phyloP scores from a whole-genome alignment of 2,329 filamentous ascomycete genomes.

The Drechslerella stenobrocha region DNA sequence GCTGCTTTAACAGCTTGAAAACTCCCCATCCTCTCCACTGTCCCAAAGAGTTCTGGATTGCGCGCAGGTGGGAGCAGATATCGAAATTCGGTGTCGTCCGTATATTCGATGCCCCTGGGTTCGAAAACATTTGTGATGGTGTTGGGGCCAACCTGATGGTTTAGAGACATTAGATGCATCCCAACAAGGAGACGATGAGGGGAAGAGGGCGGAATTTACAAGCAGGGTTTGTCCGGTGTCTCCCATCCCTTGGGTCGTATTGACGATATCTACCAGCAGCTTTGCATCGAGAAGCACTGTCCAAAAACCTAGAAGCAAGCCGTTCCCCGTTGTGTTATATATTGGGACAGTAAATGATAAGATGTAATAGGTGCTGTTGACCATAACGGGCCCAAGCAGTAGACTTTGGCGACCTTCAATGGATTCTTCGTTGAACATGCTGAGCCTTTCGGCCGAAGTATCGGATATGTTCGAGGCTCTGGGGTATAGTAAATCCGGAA shows the following conservation, averaged over 20 bases:
- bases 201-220: constrained; percentile 35
- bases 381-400: constrained; percentile 73
- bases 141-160: constrained; percentile 30
- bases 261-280: constrained; percentile 51
- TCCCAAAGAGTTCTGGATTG: constrained; percentile 29
- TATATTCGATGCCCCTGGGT: constrained; percentile 35
- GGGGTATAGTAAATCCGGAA: constrained; percentile 34
- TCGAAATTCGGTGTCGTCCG: constrained; percentile 28
- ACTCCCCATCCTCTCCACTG: constrained; percentile 43
- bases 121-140: constrained; percentile 30
- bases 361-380: constrained; percentile 74
- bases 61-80: constrained; percentile 37
- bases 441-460: constrained; percentile 23
- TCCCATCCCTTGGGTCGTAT: constrained; percentile 51
- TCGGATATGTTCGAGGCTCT: constrained; percentile 27
- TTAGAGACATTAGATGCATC: constrained; percentile 2
- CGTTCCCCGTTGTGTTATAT: constrained; percentile 63
- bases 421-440: constrained; percentile 52
- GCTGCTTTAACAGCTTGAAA: constrained; percentile 48
- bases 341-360: constrained; percentile 81
- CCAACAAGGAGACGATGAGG: constrained; percentile 12
- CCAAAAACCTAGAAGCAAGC: constrained; percentile 32
- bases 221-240: constrained; percentile 52
- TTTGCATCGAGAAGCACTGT: constrained; percentile 42
- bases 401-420: constrained; percentile 62